phyloP scores from a whole-genome alignment of 768 basidiomycete species.

The Suillus sp. region DNA sequence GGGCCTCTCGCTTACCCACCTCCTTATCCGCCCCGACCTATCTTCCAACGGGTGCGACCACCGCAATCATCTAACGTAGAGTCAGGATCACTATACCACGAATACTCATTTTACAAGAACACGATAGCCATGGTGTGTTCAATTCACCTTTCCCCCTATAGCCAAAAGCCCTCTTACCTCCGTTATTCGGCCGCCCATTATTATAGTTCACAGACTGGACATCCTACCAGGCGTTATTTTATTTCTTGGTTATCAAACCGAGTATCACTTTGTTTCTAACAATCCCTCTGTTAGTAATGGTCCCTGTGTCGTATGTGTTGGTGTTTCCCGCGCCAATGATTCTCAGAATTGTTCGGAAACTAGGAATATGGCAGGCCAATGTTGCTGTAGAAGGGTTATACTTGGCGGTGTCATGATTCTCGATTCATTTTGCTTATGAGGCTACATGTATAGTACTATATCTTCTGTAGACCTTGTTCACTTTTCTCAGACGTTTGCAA shows the following conservation, averaged over 20 bases:
- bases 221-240: slow-evolving; percentile 84
- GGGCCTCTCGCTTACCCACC: slow-evolving; percentile 61
- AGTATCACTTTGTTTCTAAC: slow-evolving; percentile 71
- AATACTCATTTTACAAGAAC: slow-evolving; percentile 80
- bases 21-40: slow-evolving; percentile 69
- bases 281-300: slow-evolving; percentile 53
- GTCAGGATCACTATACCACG: slow-evolving; percentile 45
- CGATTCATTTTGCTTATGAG: not conserved
- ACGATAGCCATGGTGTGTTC: slow-evolving; percentile 73
- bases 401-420: slow-evolving; percentile 37
- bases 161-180: slow-evolving; percentile 10
- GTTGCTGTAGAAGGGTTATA: slow-evolving; percentile 74
- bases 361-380: slow-evolving; percentile 85
- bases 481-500: not conserved
- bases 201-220: slow-evolving; percentile 77
- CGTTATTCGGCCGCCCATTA: slow-evolving; percentile 5
- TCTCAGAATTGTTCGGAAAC: slow-evolving; percentile 59
- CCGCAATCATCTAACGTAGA: slow-evolving; percentile 54
- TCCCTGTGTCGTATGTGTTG: slow-evolving; percentile 58
- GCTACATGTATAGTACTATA: slow-evolving; percentile 4
- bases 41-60: slow-evolving; percentile 67
- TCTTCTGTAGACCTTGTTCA: not conserved
- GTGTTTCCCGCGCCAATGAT: slow-evolving; percentile 69
- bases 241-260: slow-evolving; percentile 87
- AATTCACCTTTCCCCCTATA: slow-evolving; percentile 7